A percentile compares a stretch with the other conserved stretches of the same genome.
Conservation (phyloP, 192 early-diverging fungal species). For the Funneliformis geosporum region DNA sequence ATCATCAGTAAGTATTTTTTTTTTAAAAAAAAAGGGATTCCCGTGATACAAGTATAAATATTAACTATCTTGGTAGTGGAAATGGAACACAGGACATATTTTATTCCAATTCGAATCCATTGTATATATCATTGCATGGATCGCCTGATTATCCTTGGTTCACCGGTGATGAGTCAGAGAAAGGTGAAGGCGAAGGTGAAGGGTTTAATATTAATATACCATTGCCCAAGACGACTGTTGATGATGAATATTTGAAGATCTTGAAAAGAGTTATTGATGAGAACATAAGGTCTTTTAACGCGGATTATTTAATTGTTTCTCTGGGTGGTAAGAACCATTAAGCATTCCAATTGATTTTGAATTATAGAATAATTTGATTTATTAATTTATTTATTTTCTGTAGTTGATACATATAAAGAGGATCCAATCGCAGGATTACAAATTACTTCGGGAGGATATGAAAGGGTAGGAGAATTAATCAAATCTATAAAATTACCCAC, state of each 20-base stretch:
- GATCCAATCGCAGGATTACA: slow-evolving; percentile 54
- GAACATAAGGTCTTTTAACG: slow-evolving; percentile 49
- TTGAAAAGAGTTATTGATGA: slow-evolving; percentile 47
- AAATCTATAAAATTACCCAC: slow-evolving; percentile 45
- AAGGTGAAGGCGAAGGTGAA: slow-evolving; percentile 58
- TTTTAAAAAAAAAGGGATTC: too few species aligned
- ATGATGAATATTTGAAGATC: slow-evolving; percentile 57
- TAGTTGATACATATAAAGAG: slow-evolving; percentile 62
- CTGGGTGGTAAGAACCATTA: slow-evolving; percentile 42
- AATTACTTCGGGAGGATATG: slow-evolving; percentile 43
- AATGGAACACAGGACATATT: slow-evolving; percentile 62
- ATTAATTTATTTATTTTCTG: not conserved
- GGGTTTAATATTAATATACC: slow-evolving; percentile 73
- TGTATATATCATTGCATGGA: slow-evolving; percentile 67
- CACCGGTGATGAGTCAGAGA: slow-evolving; percentile 56
- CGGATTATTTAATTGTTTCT: slow-evolving; percentile 62
- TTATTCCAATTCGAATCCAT: slow-evolving; percentile 54
- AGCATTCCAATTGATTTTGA: not conserved
- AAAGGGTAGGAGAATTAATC: slow-evolving; percentile 43
- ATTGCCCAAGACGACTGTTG: slow-evolving; percentile 51
- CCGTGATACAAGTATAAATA: not conserved
- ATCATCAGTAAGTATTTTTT: slow-evolving; percentile 59
- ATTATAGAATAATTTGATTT: not conserved
- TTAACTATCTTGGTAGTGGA: slow-evolving; percentile 40
- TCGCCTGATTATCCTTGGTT: slow-evolving; percentile 65